Conservation (phyloP, 2,329 filamentous ascomycete species). For the Pezicula carpinea region DNA sequence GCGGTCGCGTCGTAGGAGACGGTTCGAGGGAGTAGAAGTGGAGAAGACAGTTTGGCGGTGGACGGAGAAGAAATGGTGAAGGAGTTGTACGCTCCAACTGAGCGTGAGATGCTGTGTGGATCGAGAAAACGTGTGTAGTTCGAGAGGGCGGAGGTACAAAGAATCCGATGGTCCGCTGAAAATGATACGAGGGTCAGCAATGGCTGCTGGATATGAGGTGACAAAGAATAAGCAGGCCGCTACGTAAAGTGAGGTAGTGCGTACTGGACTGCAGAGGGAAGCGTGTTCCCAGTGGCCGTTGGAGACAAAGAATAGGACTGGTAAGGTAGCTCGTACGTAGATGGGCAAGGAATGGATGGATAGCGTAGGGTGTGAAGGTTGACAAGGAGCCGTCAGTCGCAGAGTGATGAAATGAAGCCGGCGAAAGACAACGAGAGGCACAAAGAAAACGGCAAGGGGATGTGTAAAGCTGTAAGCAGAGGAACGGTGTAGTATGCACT, state of each 20-base stretch:
- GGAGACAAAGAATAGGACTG: not conserved
- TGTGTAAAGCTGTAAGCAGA: too few species aligned
- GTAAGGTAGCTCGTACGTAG: not conserved
- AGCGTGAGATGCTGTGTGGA: conserved; percentile 14
- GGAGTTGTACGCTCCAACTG: conserved; percentile 23
- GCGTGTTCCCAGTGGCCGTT: not conserved
- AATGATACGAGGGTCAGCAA: not conserved
- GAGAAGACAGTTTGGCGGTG: conserved; percentile 95
- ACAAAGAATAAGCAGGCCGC: not conserved
- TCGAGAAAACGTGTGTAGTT: not conserved
- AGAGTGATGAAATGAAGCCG: too few species aligned
- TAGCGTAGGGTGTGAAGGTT: not conserved
- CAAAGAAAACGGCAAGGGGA: too few species aligned
- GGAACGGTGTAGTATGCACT: too few species aligned
- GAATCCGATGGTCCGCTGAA: not conserved
- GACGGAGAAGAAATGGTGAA: conserved; percentile 39
- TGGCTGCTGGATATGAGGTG: not conserved
- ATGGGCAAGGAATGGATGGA: not conserved
- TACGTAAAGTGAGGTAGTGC: not conserved
- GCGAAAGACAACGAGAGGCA: too few species aligned
- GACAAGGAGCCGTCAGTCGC: too few species aligned
- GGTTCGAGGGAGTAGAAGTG: conserved; percentile 79
- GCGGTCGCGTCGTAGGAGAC: conserved; percentile 86
- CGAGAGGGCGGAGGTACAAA: not conserved
- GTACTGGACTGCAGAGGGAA: not conserved